Evolutionary conservation across 352 stramenopile species (phyloP), one percentile per base, ranked within the genome.

Genomic region (Pythium sukuiense): DNA sequence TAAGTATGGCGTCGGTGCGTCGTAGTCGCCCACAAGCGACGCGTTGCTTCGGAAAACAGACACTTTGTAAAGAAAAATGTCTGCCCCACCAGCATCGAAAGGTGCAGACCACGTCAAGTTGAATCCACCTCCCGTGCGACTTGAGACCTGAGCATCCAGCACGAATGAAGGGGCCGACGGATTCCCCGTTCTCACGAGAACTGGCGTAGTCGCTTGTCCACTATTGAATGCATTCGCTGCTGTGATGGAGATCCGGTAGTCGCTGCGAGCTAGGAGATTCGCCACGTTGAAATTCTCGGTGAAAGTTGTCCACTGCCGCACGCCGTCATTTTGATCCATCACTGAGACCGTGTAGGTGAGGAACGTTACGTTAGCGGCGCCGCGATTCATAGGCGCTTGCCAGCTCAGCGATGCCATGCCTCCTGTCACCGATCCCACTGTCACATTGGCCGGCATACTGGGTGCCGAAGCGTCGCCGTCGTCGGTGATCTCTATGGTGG

Each of bases 391-490:
- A 3, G 79, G 75, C 7, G 59, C 32, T 6, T 56, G 6, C 81
- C 81, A 89, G 14, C 37, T 71, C 33, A 78, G 20, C 6, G 43
- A 55, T 13, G 82, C 39, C 16, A 59, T 61, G 46, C 79, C 77
- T 1, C 81, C 81, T 3, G 70, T 82, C 12, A 73, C 16, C 0
- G 41, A 33, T 29, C 30, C 41, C 6, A 56, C 45, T 7, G 55
- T 55, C 33, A 87, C 16, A 6, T 27, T 48, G 20, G 60, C 72
- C 0, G 71, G 68, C 6, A 63, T 26, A 41, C 69, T 66, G 0
- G 81, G 79, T 35, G 73, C 56, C 1, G 81, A 89, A 0, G 69
- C 55, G 48, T 89, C 81, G 26, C 77, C 76, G 49, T 89, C 81
- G 57, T 89, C 81, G 0, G 74, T 16, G 26, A 89, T 84, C 6